Evolutionary conservation across 495 filamentous ascomycete species (phyloP), one percentile per base, ranked within the genome.

Genomic region (Xylaria telfairii): DNA sequence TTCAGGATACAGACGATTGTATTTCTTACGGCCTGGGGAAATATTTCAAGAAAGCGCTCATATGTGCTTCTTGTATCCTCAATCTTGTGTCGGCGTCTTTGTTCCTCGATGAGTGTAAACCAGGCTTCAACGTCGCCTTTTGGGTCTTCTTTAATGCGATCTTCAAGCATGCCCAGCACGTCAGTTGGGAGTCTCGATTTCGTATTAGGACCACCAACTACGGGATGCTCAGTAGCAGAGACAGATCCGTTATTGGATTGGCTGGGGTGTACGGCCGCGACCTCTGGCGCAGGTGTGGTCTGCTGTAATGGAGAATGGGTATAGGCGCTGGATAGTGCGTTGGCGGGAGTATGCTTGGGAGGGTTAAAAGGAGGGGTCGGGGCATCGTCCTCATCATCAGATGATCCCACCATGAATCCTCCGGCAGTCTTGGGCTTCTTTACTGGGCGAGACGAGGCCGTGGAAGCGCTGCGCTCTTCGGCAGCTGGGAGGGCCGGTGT

Each of bases 41-140:
- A 99, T 42, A 95, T 81, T 72, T 89, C 87, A 75, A 99, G 85
- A 75, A 98, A 97, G 47, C 92, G 87, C 65, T 97, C 92, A 75
- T 95, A 98, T 24, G 90, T 88, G 65, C 86, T 87, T 65, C 96
- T 91, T 24, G 91, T 89, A 73, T 94, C 92, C 67, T 95, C 92
- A 65, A 94, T 80, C 79, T 95, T 94, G 77, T 90, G 90, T 74
- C 92, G 92, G 75, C 88, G 87, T 72, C 90, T 90, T 78, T 97
- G 91, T 80, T 98, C 95, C 71, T 86, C 86, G 78, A 99, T 94
- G 75, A 99, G 84, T 68, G 86, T 86, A 73, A 95, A 80, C 96
- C 96, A 99, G 19, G 95, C 93, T 60, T 94, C 90, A 72, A 95
- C 85, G 76, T 98, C 96, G 71, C 95, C 96, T 69, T 91, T 90